Evolutionary conservation across 768 basidiomycete species (phyloP).

Genomic region (Boletus sensibilis): DNA sequence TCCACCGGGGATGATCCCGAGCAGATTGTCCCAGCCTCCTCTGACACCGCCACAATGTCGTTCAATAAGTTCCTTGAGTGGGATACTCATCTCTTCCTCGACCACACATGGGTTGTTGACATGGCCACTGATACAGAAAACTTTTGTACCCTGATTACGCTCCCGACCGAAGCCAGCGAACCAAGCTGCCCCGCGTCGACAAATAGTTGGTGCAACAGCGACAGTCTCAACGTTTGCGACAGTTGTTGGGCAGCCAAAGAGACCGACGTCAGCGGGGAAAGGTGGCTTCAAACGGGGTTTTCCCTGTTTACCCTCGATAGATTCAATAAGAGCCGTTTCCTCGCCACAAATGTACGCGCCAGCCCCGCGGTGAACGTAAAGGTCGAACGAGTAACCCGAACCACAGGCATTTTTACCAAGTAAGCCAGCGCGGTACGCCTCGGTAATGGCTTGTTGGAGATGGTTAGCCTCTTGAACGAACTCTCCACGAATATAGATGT

Average conservation of each 20-base stretch:
- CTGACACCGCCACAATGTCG: too few relatives aligned
- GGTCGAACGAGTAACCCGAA: slow-evolving; percentile 88
- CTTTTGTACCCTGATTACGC: slow-evolving; percentile 93
- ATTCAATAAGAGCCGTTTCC: slow-evolving; percentile 93
- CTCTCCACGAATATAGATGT: slow-evolving; percentile 98
- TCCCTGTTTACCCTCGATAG: slow-evolving; percentile 93
- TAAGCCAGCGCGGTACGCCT: slow-evolving; percentile 86
- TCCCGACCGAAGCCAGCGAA: too few relatives aligned
- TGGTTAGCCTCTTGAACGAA: slow-evolving; percentile 95
- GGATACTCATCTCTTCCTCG: too few relatives aligned
- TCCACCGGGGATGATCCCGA: slow-evolving; percentile 96
- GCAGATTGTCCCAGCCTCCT: slow-evolving; percentile 89
- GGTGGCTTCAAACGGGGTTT: slow-evolving; percentile 96
- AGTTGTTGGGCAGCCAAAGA: slow-evolving; percentile 96
- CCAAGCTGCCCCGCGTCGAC: too few relatives aligned
- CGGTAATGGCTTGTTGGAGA: slow-evolving; percentile 91
- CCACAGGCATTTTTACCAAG: slow-evolving; percentile 90
- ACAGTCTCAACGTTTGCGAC: slow-evolving; percentile 98
- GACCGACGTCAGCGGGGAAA: slow-evolving; percentile 95
- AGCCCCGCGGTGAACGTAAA: slow-evolving; percentile 94
- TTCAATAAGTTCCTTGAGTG: too few relatives aligned
- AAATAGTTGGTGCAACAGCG: slow-evolving; percentile 93
- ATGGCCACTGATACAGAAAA: slow-evolving; percentile 86
- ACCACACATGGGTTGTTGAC: slow-evolving; percentile 51
- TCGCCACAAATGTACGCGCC: slow-evolving; percentile 99